Conservation (phyloP, 805 yeast genomes). For the Zygotorulaspora danielsina region DNA sequence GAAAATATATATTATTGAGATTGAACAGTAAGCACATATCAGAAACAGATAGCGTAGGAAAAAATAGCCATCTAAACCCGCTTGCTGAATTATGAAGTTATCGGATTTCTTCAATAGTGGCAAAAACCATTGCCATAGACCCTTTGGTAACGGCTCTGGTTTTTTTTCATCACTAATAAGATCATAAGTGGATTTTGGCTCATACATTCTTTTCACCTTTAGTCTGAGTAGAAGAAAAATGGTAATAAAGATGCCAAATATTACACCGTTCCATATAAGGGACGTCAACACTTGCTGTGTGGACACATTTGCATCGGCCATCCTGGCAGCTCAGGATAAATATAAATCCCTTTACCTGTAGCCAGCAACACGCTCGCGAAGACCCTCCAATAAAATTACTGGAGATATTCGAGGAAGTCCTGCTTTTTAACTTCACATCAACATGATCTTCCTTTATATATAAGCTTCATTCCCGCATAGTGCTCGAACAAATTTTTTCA, state of each 20-base stretch:
- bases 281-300: conserved; percentile 74
- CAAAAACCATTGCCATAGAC: conserved; percentile 64
- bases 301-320: conserved; percentile 42
- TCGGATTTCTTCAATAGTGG: conserved; percentile 65
- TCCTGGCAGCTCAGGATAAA: too few relatives aligned
- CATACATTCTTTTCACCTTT: conserved; percentile 69
- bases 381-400: too few relatives aligned
- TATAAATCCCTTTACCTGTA: too few relatives aligned
- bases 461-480: too few relatives aligned
- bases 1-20: conserved; percentile 53
- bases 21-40: conserved; percentile 48
- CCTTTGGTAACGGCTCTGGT: conserved; percentile 71
- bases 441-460: too few relatives aligned
- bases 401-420: too few relatives aligned
- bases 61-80: conserved; percentile 93
- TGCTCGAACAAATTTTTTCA: too few relatives aligned
- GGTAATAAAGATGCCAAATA: conserved; percentile 58
- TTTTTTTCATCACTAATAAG: conserved; percentile 55
- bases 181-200: conserved; percentile 70
- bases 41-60: conserved; percentile 72
- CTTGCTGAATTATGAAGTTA: conserved; percentile 72
- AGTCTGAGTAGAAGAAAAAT: conserved; percentile 66
- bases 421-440: too few relatives aligned
- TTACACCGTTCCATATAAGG: conserved; percentile 58
- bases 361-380: too few relatives aligned